Evolutionary conservation across 192 early-diverging fungal genomes (phyloP).

Genomic region (Dissophora globulifera): DNA sequence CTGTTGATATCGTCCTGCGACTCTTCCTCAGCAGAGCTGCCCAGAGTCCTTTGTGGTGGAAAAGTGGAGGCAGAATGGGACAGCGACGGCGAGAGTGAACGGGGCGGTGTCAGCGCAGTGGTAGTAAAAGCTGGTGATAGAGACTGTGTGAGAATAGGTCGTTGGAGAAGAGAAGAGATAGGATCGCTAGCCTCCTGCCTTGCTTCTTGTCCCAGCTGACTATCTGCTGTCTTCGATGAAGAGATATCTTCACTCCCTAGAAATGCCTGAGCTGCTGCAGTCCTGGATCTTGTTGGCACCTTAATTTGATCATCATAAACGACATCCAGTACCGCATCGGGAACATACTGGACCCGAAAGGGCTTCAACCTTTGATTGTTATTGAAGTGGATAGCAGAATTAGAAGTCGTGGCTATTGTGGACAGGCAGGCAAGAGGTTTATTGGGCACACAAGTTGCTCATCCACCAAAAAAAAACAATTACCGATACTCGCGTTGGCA

Average conservation of each 20-base stretch:
- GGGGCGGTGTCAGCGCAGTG: not conserved
- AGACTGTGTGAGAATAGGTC: too few relatives aligned
- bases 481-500: conserved; percentile 30
- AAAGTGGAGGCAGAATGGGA: not conserved
- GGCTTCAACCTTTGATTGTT: conserved; percentile 2
- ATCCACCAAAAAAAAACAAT: not conserved
- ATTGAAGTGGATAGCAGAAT: not conserved
- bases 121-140: too few relatives aligned
- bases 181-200: too few relatives aligned
- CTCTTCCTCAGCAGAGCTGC: not conserved
- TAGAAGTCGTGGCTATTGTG: too few relatives aligned
- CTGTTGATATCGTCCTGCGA: not conserved
- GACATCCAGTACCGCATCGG: conserved; percentile 14
- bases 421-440: not conserved
- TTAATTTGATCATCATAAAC: conserved; percentile 12
- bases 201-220: too few relatives aligned
- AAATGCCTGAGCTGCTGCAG: not conserved
- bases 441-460: not conserved
- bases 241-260: not conserved
- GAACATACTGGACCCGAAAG: conserved; percentile 13
- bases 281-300: not conserved
- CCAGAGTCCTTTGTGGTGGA: not conserved
- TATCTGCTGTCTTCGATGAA: not conserved
- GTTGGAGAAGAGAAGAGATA: not conserved
- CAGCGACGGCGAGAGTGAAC: not conserved